A percentile compares a stretch with the other conserved stretches of the same genome.
phyloP scores from a whole-genome alignment of 805 yeast species.

The Teunomyces panamensis region DNA sequence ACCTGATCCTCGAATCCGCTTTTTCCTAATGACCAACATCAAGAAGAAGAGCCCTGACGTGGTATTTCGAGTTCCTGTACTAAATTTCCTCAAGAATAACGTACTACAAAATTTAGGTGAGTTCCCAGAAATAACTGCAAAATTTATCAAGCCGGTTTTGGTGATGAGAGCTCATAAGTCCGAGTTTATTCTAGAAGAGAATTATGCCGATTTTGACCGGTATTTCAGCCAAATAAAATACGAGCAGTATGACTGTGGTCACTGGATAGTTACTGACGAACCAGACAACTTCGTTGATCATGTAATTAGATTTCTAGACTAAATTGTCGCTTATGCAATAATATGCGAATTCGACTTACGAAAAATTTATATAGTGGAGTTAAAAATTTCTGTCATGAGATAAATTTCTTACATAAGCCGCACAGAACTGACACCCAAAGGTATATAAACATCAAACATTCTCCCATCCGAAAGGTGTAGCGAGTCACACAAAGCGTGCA shows the following conservation, averaged over 20 bases:
- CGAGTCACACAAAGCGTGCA: background rate
- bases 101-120: constrained; percentile 26
- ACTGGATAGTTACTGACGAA: constrained; percentile 41
- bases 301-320: constrained; percentile 4
- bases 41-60: constrained; percentile 26
- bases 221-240: constrained; percentile 22
- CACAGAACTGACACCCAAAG: background rate
- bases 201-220: constrained; percentile 17
- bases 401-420: constrained; percentile 2
- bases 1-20: constrained; percentile 23
- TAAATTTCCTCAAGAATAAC: constrained; percentile 18
- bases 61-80: constrained; percentile 32
- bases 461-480: background rate
- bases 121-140: constrained; percentile 28
- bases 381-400: background rate
- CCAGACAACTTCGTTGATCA: constrained; percentile 26
- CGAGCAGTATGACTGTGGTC: constrained; percentile 28
- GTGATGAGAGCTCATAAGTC: constrained; percentile 46
- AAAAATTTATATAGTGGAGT: background rate
- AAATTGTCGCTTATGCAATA: background rate
- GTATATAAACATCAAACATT: constrained; percentile 2
- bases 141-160: constrained; percentile 32
- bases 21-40: constrained; percentile 39
- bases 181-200: constrained; percentile 35
- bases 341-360: background rate